Evolutionary conservation across 331 rosid species (phyloP), one percentile per base, ranked within the genome.

Genomic region (Dryas integrifolia): DNA sequence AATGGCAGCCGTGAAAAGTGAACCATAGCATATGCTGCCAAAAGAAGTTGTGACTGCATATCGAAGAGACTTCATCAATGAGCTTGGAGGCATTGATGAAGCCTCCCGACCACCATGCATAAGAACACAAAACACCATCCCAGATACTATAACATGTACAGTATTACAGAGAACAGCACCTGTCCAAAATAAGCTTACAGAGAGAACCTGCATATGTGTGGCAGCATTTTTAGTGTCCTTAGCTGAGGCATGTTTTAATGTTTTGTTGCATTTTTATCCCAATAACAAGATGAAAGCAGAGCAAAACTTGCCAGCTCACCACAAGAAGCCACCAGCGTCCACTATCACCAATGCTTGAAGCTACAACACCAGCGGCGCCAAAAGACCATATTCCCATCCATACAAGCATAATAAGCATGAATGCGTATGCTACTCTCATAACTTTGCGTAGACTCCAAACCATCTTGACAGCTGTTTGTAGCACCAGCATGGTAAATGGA

Each of bases 311-410:
- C 96, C 96, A 84, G 89, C 98, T 94, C 98, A 94, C 98, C 98
- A 86, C 96, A 88, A 94, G 97, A 81, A 94, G 95, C 98, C 98
- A 94, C 98, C 98, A 94, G 75, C 92, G 90, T 75, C 96, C 96
- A 69, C 95, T 82, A 48, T 94, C 95, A 47, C 91, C 98, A 77
- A 88, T 82, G 88, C 96, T 85, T 69, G 96, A 94, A 70, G 98
- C 98, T 80, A 94, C 97, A 65, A 89, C 94, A 77, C 97, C 98
- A 70, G 98, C 95, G 72, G 89, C 98, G 80, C 98, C 98, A 72
- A 94, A 94, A 66, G 98, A 94, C 98, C 98, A 94, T 52, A 94
- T 46, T 69, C 80, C 86, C 96, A 91, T 82, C 94, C 98, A 94
- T 48, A 88, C 49, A 81, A 94, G 97, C 88, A 94, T 80, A 52